phyloP scores from a whole-genome alignment of 2,329 filamentous ascomycete species.

The Rhynchosporium agropyri region DNA sequence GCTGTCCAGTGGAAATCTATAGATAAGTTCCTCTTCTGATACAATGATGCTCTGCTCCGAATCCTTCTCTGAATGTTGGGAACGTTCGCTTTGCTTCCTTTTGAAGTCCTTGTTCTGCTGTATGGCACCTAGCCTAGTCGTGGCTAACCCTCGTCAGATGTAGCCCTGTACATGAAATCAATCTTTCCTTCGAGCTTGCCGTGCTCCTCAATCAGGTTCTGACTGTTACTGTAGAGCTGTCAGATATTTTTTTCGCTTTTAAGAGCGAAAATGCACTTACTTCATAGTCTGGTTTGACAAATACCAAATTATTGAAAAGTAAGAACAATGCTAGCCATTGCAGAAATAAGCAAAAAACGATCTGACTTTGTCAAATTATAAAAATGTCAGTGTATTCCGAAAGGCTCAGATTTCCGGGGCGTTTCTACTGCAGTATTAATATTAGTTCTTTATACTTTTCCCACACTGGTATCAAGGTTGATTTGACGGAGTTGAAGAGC shows the following conservation, averaged over 20 bases:
- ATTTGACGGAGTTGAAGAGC: neutral
- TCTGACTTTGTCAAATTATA: neutral
- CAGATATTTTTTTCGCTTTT: neutral
- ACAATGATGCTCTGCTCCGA: too few species aligned
- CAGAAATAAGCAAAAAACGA: neutral
- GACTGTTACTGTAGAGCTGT: neutral
- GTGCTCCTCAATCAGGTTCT: conserved; percentile 1
- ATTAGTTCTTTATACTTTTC: neutral
- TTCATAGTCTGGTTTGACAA: neutral
- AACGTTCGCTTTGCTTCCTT: too few species aligned
- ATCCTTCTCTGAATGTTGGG: too few species aligned
- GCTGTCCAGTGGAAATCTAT: too few species aligned
- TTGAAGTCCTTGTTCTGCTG: neutral
- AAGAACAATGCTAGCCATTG: neutral
- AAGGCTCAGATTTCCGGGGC: neutral
- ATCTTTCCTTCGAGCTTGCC: neutral
- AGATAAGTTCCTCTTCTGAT: too few species aligned
- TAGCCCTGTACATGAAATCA: neutral
- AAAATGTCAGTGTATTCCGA: neutral
- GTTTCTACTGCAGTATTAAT: neutral
- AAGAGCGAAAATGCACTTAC: neutral
- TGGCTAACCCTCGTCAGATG: neutral
- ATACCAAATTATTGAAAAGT: neutral
- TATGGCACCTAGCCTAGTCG: neutral
- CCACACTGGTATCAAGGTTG: neutral